Base-by-base conservation (phyloP, 345 rosid genomes). In the Citrus unshiu region DNA sequence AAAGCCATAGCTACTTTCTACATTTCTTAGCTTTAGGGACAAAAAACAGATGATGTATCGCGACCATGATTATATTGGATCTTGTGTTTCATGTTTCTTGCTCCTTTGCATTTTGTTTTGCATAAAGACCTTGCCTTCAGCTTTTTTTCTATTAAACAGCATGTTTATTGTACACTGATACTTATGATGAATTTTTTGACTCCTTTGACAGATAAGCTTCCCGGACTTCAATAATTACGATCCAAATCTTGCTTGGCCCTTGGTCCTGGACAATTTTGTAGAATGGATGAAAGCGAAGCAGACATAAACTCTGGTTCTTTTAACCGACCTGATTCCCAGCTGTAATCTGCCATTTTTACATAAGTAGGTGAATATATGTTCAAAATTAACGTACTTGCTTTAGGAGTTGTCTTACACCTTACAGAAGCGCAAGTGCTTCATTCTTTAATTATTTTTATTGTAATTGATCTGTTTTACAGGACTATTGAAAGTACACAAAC, bases 211-310 rank as follows among this genome's bases (percentile, higher is more conserved):
- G 98, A 96, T 94, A 82, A 91, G 92, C 83, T 94, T 96, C 90
- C 98, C 99, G 3, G 98, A 92, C 32, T 81, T 93, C 72, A 62
- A 76, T 62, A 86, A 93, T 78, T 96, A 96, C 43, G 88, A 96
- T 86, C 97, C 98, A 35, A 89, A 88, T 81, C 99, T 94, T 27
- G 98, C 99, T 21, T 96, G 99, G 99, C 99, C 99, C 7, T 84
- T 96, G 91, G 74, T 96, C 82, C 90, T 96, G 84, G 99, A 96
- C 89, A 96, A 94, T 86, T 96, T 96, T 86, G 99, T 96, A 73
- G 99, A 94, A 78, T 96, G 99, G 99, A 91, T 96, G 88, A 88
- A 87, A 70, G 95, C 81, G 34, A 94, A 93, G 81, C 91, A 87
- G 83, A 80, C 88, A 61, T 96, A 77, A 86, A 80, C 67, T 70